These are phyloP conservation scores for Coemansia sp. DNA, from an alignment of 192 early-diverging fungal genomes.

Conservation along the genomic window DNA sequence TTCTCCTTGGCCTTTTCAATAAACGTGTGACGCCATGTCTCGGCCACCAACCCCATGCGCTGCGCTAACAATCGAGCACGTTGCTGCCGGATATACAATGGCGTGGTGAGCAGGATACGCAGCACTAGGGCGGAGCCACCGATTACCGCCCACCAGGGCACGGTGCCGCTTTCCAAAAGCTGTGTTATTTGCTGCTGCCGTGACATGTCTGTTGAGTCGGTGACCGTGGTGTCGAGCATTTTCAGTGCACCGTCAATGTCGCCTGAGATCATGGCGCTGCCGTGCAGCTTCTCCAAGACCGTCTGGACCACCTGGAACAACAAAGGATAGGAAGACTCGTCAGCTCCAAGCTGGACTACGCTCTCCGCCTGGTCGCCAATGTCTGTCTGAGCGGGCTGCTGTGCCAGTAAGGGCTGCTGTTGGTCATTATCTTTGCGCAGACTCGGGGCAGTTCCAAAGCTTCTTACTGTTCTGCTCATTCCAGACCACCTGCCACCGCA, in stretches of 20 bases:
- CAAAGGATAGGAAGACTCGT: constrained; percentile 9
- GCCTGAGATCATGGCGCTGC: constrained; percentile 10
- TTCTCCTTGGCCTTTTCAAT: constrained; percentile 11
- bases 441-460: not conserved
- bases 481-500: too few species aligned
- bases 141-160: constrained; percentile 47
- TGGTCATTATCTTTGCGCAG: constrained; percentile 1
- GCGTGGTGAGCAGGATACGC: constrained; percentile 18
- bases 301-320: constrained; percentile 21
- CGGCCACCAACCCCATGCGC: constrained; percentile 1
- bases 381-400: not conserved
- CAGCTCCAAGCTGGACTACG: not conserved
- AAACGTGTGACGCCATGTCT: constrained; percentile 16
- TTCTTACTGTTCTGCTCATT: too few species aligned
- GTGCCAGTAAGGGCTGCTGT: not conserved
- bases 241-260: not conserved
- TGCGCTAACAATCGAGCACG: constrained; percentile 11
- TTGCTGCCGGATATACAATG: constrained; percentile 31
- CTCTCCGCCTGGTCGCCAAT: not conserved
- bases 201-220: not conserved
- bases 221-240: not conserved
- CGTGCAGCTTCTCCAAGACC: constrained; percentile 30
- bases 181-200: not conserved
- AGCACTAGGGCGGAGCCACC: constrained; percentile 15
- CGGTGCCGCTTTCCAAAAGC: not conserved